Evolutionary conservation across 345 rosid species (phyloP).

Genomic region (Fremontodendron californicum): DNA sequence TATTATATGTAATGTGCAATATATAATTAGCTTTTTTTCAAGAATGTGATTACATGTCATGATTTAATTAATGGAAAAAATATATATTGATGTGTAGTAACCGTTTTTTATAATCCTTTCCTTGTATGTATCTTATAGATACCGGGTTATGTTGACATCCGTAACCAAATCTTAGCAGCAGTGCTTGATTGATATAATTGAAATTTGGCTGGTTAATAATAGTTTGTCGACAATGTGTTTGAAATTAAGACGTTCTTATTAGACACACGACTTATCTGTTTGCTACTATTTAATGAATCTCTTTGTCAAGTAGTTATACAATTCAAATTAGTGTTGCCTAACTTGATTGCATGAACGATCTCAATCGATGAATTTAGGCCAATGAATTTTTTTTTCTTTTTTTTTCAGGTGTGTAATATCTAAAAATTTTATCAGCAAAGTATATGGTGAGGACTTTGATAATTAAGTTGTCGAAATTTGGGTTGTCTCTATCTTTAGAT

Average conservation of each 20-base stretch:
- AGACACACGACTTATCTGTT: neutral
- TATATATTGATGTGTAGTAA: no score
- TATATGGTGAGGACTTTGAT: no score
- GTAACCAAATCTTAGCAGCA: no score
- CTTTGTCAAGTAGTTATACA: neutral
- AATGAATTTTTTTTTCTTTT: neutral
- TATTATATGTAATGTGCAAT: no score
- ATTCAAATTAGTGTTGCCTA: neutral
- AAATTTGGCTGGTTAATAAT: neutral
- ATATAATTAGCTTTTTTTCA: no score
- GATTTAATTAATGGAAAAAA: no score
- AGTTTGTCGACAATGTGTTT: neutral
- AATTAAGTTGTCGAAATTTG: neutral
- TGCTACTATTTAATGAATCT: neutral
- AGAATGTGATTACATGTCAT: no score
- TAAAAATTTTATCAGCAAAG: neutral
- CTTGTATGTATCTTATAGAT: no score
- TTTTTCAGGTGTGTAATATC: neutral
- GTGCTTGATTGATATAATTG: neutral
- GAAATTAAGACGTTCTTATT: neutral
- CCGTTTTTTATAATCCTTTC: no score
- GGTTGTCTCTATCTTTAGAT: neutral
- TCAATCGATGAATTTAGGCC: neutral
- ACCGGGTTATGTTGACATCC: no score
- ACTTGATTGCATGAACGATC: neutral